Evolutionary conservation across 352 stramenopile genomes (phyloP), one percentile per base, ranked within the genome.

Genomic region (Phytophthora rubi): DNA sequence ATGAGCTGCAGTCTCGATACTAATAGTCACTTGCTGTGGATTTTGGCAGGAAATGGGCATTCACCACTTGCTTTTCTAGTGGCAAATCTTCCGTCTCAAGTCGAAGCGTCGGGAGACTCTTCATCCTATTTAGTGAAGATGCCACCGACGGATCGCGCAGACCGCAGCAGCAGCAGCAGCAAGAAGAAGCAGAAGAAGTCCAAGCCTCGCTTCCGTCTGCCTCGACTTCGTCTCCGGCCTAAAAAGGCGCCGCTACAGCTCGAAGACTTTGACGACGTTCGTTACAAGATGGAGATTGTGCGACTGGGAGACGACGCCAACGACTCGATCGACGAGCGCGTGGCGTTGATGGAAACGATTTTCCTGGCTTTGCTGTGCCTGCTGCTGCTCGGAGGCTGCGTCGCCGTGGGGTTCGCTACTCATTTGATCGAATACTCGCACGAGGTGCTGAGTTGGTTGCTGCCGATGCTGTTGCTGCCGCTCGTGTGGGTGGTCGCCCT

Each of bases 241-340:
- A 62, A 74, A n/a, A 56, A 69, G 49, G 23, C 26, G 8, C 64
- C 44, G 8, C 71, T 92, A 21, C 68, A 70, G 5, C 77, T 77
- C n/a, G 83, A 89, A 18, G 83, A 93, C 65, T 90, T 93, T 65
- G 76, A 88, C 53, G 80, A 85, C 63, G 73, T 89, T 47, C 73
- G 81, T 42, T 90, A 93, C 76, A 83, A 76, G 66, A 75, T 88
- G 32, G 83, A 91, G 68, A 73, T 83, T 21, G 79, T 89, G 39
- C 80, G 72, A 9, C 45, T 87, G 15, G 55, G 51, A 16, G 69
- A 68, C 16, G 44, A 51, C 45, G 30, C 28, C n/a, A 44, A 60
- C 12, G 30, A 71, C 48, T 47, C 49, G 30, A 45, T 35, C 16
- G 53, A 65, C 16, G 52, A 70, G 13, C 65, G 28, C 16, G 18